Evolutionary conservation across 2,329 filamentous ascomycete species (phyloP).

Genomic region (Fusarium tjaetaba): DNA sequence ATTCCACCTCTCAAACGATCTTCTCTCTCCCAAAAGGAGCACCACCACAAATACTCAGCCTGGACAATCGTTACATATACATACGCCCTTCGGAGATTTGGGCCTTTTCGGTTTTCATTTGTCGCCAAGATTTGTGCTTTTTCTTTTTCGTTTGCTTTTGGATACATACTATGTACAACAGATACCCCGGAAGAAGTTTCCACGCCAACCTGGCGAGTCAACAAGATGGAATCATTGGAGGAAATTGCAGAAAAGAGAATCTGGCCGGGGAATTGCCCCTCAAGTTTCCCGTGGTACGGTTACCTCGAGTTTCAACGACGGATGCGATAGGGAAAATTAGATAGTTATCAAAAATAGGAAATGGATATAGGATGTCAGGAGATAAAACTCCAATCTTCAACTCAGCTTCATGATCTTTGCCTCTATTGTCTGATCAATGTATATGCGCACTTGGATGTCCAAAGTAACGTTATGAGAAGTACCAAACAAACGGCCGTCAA

Average conservation of each 20-base stretch:
- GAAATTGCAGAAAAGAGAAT: constrained; percentile 10
- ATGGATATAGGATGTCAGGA: constrained; percentile 12
- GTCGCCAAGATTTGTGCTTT: constrained; percentile 27
- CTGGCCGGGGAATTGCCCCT: background rate
- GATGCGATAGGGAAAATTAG: constrained; percentile 6
- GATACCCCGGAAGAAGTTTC: constrained; percentile 43
- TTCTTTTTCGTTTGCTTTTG: constrained; percentile 28
- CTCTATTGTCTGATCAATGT: too few relatives aligned
- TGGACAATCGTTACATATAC: constrained; percentile 20
- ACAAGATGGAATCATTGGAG: constrained; percentile 30
- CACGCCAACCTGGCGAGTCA: constrained; percentile 28
- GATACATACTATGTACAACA: constrained; percentile 43
- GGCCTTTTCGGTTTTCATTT: constrained; percentile 36
- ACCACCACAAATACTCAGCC: constrained; percentile 11
- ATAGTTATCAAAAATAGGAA: constrained; percentile 30
- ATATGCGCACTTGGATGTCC: background rate
- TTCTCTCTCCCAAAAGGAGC: background rate
- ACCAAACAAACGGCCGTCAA: constrained; percentile 8
- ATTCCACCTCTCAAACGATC: constrained; percentile 28
- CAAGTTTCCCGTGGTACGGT: background rate
- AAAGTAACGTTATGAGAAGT: background rate
- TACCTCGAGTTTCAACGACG: background rate
- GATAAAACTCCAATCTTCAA: constrained; percentile 16
- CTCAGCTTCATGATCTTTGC: background rate
- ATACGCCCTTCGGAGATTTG: background rate